A percentile compares a stretch with the other conserved stretches of the same genome.
Evolutionary conservation across 2,329 filamentous ascomycete genomes (phyloP).

Genomic region (Byssoonygena ceratinophila): DNA sequence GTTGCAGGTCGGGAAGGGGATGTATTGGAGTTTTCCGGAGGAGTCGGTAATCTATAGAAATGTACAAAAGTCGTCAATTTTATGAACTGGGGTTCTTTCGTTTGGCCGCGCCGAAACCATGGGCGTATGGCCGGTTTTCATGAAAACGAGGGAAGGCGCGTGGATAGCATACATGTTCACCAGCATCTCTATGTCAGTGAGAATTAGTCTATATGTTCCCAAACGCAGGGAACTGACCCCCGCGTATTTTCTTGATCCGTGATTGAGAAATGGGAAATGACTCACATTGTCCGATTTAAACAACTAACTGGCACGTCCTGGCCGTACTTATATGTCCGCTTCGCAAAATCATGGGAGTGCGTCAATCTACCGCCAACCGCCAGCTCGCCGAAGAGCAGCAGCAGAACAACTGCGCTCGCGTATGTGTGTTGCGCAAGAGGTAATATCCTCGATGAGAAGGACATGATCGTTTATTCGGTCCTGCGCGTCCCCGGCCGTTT

Average conservation of each 20-base stretch:
- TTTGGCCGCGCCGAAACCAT: too few species aligned
- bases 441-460: neutral
- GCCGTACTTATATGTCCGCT: slow-evolving; percentile 37
- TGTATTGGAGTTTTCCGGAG: slow-evolving; percentile 76
- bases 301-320: slow-evolving; percentile 43
- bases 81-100: too few species aligned
- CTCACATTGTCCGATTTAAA: slow-evolving; percentile 43
- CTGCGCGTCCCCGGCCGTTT: neutral
- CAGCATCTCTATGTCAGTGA: slow-evolving; percentile 55
- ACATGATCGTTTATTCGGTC: neutral
- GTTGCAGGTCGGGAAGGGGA: slow-evolving; percentile 81
- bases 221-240: too few species aligned
- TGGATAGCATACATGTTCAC: slow-evolving; percentile 66
- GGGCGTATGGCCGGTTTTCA: too few species aligned
- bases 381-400: slow-evolving; percentile 7
- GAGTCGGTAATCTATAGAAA: slow-evolving; percentile 39
- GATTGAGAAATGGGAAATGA: too few species aligned
- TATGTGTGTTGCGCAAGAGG: neutral
- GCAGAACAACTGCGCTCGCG: neutral
- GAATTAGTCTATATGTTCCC: slow-evolving; percentile 8
- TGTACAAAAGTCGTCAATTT: neutral
- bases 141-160: too few species aligned
- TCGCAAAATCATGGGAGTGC: slow-evolving; percentile 12
- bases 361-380: slow-evolving; percentile 3
- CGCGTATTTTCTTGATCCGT: too few species aligned